A percentile compares a stretch with the other conserved stretches of the same genome.
Evolutionary conservation across 169 alveolate species (phyloP).

Genomic region (Babesia divergens): DNA sequence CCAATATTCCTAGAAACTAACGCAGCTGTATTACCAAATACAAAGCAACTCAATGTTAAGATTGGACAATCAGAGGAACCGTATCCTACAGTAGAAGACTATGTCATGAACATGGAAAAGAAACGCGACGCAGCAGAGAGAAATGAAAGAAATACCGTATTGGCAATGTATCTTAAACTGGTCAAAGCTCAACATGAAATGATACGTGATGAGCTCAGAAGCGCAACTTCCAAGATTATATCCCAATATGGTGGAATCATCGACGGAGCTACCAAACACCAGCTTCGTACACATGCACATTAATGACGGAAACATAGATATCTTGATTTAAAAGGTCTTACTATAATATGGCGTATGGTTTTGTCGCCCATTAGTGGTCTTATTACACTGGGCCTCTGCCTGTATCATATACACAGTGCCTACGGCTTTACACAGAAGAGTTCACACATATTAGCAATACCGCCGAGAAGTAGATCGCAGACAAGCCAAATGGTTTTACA

Average conservation of each 20-base stretch:
- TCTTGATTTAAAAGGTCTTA: not conserved
- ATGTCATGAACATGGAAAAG: slow-evolving; percentile 78
- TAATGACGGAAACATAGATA: not conserved
- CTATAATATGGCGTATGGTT: slow-evolving; percentile 12
- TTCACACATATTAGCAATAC: not conserved
- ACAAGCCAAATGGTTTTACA: not conserved
- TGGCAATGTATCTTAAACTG: slow-evolving; percentile 70
- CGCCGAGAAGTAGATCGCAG: not conserved
- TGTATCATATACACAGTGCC: not conserved
- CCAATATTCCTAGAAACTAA: slow-evolving; percentile 40
- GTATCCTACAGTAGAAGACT: slow-evolving; percentile 77
- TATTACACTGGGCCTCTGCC: not conserved
- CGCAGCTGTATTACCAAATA: slow-evolving; percentile 24
- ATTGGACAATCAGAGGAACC: slow-evolving; percentile 76
- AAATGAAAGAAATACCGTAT: slow-evolving; percentile 54
- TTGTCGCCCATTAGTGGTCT: not conserved
- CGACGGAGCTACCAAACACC: slow-evolving; percentile 41
- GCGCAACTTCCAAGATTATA: slow-evolving; percentile 63
- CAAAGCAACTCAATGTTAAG: slow-evolving; percentile 69
- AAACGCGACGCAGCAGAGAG: slow-evolving; percentile 76
- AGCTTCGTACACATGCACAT: slow-evolving; percentile 3
- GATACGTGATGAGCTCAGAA: slow-evolving; percentile 70
- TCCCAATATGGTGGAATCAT: slow-evolving; percentile 69
- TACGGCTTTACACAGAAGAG: not conserved
- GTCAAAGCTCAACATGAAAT: slow-evolving; percentile 77